These are phyloP conservation scores for Alternaria viburni DNA, from an alignment of 2,329 filamentous ascomycete species.

Conservation along the genomic window DNA sequence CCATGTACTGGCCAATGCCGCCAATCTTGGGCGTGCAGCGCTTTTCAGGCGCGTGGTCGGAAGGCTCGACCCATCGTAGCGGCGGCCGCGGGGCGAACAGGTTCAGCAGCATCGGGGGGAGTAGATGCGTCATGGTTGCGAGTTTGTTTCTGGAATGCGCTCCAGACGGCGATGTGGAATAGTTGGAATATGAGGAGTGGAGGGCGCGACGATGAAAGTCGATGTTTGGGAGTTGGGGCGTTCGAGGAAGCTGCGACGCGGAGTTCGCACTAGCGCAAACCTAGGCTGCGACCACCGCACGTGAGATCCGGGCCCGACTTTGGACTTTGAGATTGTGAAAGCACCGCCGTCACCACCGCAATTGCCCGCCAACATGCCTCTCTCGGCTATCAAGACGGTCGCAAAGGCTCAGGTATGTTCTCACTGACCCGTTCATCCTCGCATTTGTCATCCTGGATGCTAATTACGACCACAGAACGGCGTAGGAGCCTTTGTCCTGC, in stretches of 20 bases:
- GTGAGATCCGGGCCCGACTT: constrained; percentile 34
- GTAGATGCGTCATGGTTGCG: constrained; percentile 86
- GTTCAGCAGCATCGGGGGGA: constrained; percentile 88
- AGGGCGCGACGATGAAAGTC: constrained; percentile 27
- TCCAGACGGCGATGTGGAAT: constrained; percentile 31
- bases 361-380: constrained; percentile 51
- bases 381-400: constrained; percentile 59
- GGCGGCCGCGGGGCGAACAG: constrained; percentile 95
- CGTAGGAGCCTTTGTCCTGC: constrained; percentile 93
- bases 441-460: background rate
- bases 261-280: constrained; percentile 30
- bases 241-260: constrained; percentile 24
- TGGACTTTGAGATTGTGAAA: constrained; percentile 1
- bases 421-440: fast-evolving
- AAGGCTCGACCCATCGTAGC: constrained; percentile 83
- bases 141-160: constrained; percentile 42
- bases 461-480: constrained; percentile 72
- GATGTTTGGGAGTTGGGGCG: constrained; percentile 4
- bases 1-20: constrained; percentile 77
- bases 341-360: constrained; percentile 13
- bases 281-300: constrained; percentile 28
- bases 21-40: constrained; percentile 75
- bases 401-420: constrained; percentile 62
- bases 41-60: constrained; percentile 82
- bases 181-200: constrained; percentile 36